Percentiles rank a stretch among this genome's conserved stretches.
These are phyloP conservation scores for Fusarium nisikadoi DNA, from an alignment of 2,329 filamentous ascomycete genomes.

Conservation along the genomic window DNA sequence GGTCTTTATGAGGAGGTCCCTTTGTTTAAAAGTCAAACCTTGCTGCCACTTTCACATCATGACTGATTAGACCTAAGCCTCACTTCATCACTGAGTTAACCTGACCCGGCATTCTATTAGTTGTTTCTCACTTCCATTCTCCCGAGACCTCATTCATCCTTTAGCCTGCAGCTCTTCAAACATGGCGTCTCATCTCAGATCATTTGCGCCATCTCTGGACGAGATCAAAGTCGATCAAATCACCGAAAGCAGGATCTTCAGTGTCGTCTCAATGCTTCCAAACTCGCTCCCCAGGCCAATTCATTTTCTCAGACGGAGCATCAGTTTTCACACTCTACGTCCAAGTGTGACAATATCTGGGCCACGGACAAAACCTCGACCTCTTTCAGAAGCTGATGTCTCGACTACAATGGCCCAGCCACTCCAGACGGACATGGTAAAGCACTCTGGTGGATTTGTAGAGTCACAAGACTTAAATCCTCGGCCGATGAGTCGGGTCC, in stretches of 20 bases:
- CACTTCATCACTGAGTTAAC: background rate
- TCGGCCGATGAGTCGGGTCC: constrained; percentile 41
- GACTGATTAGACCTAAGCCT: constrained; percentile 6
- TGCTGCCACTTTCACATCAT: background rate
- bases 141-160: background rate
- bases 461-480: constrained; percentile 11
- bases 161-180: background rate
- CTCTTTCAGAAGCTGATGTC: constrained; percentile 37
- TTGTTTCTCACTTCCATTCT: background rate
- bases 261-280: constrained; percentile 65
- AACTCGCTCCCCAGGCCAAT: constrained; percentile 61
- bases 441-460: constrained; percentile 11
- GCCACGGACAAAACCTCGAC: constrained; percentile 24
- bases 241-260: constrained; percentile 54
- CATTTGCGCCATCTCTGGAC: constrained; percentile 39
- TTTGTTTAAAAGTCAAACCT: background rate
- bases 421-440: constrained; percentile 22
- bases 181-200: constrained; percentile 33
- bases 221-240: constrained; percentile 48
- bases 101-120: too few species aligned
- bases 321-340: constrained; percentile 47
- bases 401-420: constrained; percentile 19
- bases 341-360: constrained; percentile 22
- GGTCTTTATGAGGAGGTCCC: background rate
- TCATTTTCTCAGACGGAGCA: constrained; percentile 58